A percentile compares a stretch with the other conserved stretches of the same genome.
Conservation (phyloP, 2,329 filamentous ascomycete genomes). For the Fusarium secorum region DNA sequence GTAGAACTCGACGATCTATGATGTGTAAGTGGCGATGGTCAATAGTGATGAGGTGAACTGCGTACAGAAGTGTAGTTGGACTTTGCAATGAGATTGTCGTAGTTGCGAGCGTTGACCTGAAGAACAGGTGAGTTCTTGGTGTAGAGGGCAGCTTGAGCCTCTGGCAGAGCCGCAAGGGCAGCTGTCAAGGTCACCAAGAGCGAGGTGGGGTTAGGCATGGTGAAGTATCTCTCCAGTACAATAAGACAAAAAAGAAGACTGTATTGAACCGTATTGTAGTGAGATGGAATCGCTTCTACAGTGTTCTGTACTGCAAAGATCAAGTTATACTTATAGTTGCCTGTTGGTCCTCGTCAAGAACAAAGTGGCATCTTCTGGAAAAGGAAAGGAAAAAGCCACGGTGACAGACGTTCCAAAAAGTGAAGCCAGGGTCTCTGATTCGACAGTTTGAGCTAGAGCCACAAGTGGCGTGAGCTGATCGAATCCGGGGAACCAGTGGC, state of each 20-base stretch:
- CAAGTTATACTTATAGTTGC: constrained; percentile 11
- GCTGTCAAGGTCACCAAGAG: constrained; percentile 58
- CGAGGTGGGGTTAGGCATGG: constrained; percentile 63
- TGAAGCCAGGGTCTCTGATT: constrained; percentile 35
- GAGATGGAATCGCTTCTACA: background rate
- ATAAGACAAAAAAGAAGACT: background rate
- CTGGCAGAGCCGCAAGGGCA: constrained; percentile 71
- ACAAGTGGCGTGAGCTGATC: constrained; percentile 34
- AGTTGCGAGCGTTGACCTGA: constrained; percentile 80
- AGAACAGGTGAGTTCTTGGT: constrained; percentile 86
- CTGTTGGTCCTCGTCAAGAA: constrained; percentile 17
- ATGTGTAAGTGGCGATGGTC: background rate
- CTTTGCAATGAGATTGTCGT: constrained; percentile 81
- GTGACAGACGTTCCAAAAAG: constrained; percentile 17
- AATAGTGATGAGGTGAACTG: background rate
- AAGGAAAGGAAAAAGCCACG: constrained; percentile 45
- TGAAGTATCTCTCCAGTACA: constrained; percentile 17
- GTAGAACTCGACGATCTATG: constrained; percentile 81
- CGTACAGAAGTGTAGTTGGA: constrained; percentile 92
- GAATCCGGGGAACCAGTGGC: constrained; percentile 31
- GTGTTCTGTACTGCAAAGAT: background rate
- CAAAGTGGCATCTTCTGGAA: constrained; percentile 43
- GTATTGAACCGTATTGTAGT: background rate
- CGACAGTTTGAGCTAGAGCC: constrained; percentile 34
- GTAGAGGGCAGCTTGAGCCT: constrained; percentile 78